These are phyloP conservation scores for Zizania palustris DNA, from an alignment of 202 grass and related monocot genomes.

Conservation along the genomic window DNA sequence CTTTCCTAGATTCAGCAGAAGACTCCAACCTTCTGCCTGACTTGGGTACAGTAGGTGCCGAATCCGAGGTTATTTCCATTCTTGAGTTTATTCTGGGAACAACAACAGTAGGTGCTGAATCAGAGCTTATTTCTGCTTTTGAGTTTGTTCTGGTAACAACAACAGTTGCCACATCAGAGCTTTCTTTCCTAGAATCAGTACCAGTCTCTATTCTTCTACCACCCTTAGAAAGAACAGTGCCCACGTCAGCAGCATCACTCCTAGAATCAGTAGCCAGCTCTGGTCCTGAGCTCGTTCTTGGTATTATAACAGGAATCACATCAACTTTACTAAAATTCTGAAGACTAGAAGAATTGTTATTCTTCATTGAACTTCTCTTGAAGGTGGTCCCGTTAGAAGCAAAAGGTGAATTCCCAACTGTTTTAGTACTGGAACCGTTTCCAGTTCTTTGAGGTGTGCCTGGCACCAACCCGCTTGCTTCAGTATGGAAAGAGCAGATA, in stretches of 20 bases:
- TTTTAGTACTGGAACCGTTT: conserved; percentile 54
- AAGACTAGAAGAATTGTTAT: conserved; percentile 58
- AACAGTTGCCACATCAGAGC: conserved; percentile 53
- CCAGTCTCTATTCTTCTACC: conserved; percentile 45
- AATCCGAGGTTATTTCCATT: conserved; percentile 56
- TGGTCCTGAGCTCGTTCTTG: conserved; percentile 75
- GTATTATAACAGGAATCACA: conserved; percentile 70
- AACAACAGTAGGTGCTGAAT: conserved; percentile 48
- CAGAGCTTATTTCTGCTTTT: conserved; percentile 54
- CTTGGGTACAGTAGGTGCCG: conserved; percentile 50
- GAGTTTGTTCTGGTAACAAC: conserved; percentile 52
- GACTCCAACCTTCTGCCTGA: conserved; percentile 55
- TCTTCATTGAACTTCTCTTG: conserved; percentile 77
- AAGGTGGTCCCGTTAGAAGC: conserved; percentile 52
- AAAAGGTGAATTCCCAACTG: conserved; percentile 58
- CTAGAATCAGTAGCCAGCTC: conserved; percentile 65
- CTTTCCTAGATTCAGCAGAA: conserved; percentile 59
- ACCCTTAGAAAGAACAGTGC: conserved; percentile 53
- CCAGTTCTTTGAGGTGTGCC: conserved; percentile 75
- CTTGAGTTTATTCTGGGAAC: conserved; percentile 55
- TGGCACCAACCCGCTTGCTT: conserved; percentile 60
- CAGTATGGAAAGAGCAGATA: conserved; percentile 48
- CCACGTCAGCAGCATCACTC: conserved; percentile 51
- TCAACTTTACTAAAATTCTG: conserved; percentile 66
- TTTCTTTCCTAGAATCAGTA: conserved; percentile 67